These are phyloP conservation scores for Termitomyces sp. DNA, from an alignment of 768 basidiomycete genomes.

Conservation along the genomic window DNA sequence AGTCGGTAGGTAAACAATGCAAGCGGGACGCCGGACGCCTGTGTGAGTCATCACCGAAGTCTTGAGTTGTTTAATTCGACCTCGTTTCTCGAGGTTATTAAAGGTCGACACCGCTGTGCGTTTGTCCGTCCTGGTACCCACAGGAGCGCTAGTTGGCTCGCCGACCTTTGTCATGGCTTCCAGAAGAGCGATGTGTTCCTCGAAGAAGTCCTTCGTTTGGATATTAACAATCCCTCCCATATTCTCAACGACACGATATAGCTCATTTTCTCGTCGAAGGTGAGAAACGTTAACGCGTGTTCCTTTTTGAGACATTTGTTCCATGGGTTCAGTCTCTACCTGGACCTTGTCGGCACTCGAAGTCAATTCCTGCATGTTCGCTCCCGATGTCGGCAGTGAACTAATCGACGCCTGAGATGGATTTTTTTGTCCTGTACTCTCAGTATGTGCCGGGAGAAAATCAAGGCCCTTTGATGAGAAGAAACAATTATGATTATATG, in stretches of 20 bases:
- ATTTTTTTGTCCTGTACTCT: background rate
- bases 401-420: background rate
- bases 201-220: constrained; percentile 63
- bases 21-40: constrained; percentile 52
- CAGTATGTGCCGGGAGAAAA: background rate
- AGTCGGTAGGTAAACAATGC: constrained; percentile 61
- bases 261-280: constrained; percentile 75
- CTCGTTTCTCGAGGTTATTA: constrained; percentile 55
- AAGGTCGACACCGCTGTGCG: constrained; percentile 60
- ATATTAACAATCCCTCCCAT: constrained; percentile 64
- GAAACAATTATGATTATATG: background rate
- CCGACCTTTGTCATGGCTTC: constrained; percentile 50
- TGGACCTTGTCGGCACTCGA: background rate
- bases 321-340: background rate
- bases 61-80: constrained; percentile 64
- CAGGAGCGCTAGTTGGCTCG: constrained; percentile 65
- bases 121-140: constrained; percentile 67
- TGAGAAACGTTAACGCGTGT: constrained; percentile 66
- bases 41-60: constrained; percentile 57
- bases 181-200: constrained; percentile 60
- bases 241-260: constrained; percentile 58
- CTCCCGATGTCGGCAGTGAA: background rate
- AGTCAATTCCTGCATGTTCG: background rate
- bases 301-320: constrained; percentile 3
- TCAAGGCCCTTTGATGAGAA: background rate